Base-by-base conservation (phyloP, 768 basidiomycete genomes). In the Suillus plorans region DNA sequence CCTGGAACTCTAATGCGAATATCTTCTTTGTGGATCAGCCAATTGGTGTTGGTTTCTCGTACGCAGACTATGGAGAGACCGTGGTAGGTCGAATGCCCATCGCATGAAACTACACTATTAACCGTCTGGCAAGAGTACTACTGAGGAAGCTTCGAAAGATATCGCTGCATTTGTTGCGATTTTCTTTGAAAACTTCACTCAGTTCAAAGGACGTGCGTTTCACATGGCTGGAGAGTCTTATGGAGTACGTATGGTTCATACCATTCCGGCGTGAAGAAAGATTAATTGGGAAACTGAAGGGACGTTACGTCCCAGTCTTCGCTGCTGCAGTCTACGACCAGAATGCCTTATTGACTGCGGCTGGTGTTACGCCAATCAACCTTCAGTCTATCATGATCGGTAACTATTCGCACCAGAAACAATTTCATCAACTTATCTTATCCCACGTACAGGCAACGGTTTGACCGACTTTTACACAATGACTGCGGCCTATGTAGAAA, bases 131-230 rank as follows among this genome's bases (percentile, higher is more conserved):
- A 50, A 89, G 87, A 80, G 82, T 57, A 89, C 84, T 3, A 86
- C 89, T 0, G 85, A 88, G 70, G 86, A 89, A 53, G 89, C 88
- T 4, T 88, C 89, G 0, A 80, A 83, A 60, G 89, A 92, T 68
- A 85, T 92, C 5, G 88, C 89, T 0, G 84, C 86, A 0, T 92
- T 92, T 68, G 80, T 91, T 0, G 78, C 84, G 4, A 85, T 92
- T 62, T 91, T 91, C 76, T 91, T 91, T 57, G 89, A 91, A 68
- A 82, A 87, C 64, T 93, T 93, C 71, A 80, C 75, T 63, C 79
- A 88, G 69, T 91, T 91, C 79, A 86, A 89, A 68, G 89, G 88
- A 2, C 78, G 89, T 20, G 67, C 70, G 25, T 87, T 89, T 74
- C 87, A 89, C 65, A 82, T 89, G 79, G 79, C 85, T 2, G 87